Evolutionary conservation across 208 protist genomes (phyloP).

Genomic region (Trypanosoma boissoni): DNA sequence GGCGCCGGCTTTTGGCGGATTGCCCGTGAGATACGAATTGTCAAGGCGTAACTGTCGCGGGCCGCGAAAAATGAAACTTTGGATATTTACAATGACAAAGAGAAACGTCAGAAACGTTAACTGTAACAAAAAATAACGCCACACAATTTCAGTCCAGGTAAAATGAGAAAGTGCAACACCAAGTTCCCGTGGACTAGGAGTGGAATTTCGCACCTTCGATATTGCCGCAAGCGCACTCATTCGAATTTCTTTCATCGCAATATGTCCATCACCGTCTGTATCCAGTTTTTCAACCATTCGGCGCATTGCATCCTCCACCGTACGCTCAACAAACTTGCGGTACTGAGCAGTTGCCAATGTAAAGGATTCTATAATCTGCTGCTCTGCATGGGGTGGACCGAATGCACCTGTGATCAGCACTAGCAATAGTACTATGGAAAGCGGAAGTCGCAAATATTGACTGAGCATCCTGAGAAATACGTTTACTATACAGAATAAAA

Average conservation of each 20-base stretch:
- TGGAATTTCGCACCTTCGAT: not conserved
- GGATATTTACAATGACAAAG: conserved; percentile 44
- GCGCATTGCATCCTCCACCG: conserved; percentile 13
- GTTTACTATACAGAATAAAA: no score
- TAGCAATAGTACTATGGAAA: conserved; percentile 14
- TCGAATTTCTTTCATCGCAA: conserved; percentile 22
- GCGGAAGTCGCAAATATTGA: conserved; percentile 18
- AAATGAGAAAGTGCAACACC: conserved; percentile 11
- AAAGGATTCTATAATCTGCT: conserved; percentile 9
- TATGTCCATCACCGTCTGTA: conserved; percentile 26
- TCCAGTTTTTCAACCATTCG: conserved; percentile 25
- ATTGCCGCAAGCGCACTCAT: not conserved
- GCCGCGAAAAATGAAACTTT: conserved; percentile 24
- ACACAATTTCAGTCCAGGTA: conserved; percentile 23
- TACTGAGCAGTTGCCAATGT: not conserved
- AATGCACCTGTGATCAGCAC: conserved; percentile 12
- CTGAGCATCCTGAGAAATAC: not conserved
- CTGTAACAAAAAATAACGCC: conserved; percentile 16
- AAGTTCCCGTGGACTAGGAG: conserved; percentile 6
- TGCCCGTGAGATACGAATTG: conserved; percentile 57
- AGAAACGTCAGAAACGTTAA: conserved; percentile 28
- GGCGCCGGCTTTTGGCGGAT: conserved; percentile 47
- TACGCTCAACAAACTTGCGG: conserved; percentile 3
- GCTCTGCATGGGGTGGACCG: conserved; percentile 6
- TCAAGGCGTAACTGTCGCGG: conserved; percentile 51